These are phyloP conservation scores for Trichophyton verrucosum DNA, from an alignment of 2,329 filamentous ascomycete genomes.

Conservation along the genomic window DNA sequence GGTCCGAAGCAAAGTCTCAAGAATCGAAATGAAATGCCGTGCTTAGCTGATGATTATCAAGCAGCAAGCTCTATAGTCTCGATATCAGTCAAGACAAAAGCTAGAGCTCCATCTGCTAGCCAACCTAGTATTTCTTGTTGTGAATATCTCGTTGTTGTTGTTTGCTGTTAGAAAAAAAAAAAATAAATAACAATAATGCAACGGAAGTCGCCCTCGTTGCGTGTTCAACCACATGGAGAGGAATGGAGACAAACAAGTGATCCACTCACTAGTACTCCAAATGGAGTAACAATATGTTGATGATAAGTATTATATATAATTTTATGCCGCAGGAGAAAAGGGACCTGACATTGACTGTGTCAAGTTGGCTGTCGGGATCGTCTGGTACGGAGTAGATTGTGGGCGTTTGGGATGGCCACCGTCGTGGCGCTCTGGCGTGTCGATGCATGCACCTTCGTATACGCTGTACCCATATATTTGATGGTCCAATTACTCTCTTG, in stretches of 20 bases:
- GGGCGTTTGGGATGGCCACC: background rate
- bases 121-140: background rate
- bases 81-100: background rate
- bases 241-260: background rate
- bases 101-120: background rate
- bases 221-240: background rate
- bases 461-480: no score
- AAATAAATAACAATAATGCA: no score
- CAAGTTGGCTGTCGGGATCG: background rate
- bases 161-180: no score
- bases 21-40: background rate
- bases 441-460: background rate
- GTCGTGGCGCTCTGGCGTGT: background rate
- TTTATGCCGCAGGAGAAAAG: no score
- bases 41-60: constrained; percentile 4
- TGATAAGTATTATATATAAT: background rate
- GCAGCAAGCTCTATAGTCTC: background rate
- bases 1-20: background rate
- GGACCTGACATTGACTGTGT: background rate
- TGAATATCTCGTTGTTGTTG: background rate
- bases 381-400: background rate
- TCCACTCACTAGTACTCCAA: background rate
- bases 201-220: no score
- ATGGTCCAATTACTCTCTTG: background rate
- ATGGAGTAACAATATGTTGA: background rate